Evolutionary conservation across 306 rosid genomes (phyloP), one percentile per base, ranked within the genome.

Genomic region (Albizia julibrissin): DNA sequence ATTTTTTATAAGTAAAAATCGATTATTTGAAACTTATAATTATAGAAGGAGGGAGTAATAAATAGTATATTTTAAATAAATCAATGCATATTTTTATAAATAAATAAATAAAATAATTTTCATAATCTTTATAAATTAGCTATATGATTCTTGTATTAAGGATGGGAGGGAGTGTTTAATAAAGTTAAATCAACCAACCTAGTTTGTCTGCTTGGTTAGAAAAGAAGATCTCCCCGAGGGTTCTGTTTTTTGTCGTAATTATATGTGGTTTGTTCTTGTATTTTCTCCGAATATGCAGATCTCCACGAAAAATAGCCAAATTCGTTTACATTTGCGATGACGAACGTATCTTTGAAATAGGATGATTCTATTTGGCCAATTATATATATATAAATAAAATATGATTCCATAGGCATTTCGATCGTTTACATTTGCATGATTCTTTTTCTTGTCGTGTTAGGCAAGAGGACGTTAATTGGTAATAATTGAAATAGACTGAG

Each of bases 321-420:
- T 65, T 66, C 43, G 22, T 71, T 44, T 56, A 10, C 76, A 44
- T 83, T 65, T 65, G 79, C 14, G n/a, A 70, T 66, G 83, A 79
- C 58, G 56, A 74, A 39, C 34, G 40, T 6, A 18, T 49, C 39
- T 79, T 72, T 84, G 77, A 42, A 31, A 68, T 64, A 29, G 8
- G 8, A 2, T 3, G 65, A 58, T 10, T 9, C 1, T 52, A 16
- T 24, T 10, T 24, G 6, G 15, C 15, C 31, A 24, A 59, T 0
- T 56, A 22, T n/a, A 8, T 8, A 9, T 56, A 22, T n/a, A 8
- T n/a, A 8, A n/a, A n/a, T 21, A 8, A n/a, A 9, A n/a, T 58
- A 58, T 22, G 14, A 7, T n/a, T 58, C 14, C 2, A 13, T 12
- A 11, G 67, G 34, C 33, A 22, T 24, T 16, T 50, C 58, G 52